A percentile compares a stretch with the other conserved stretches of the same genome.
These are phyloP conservation scores for Platanthera guangdongensis DNA, from an alignment of 106 monocot species.

Conservation along the genomic window DNA sequence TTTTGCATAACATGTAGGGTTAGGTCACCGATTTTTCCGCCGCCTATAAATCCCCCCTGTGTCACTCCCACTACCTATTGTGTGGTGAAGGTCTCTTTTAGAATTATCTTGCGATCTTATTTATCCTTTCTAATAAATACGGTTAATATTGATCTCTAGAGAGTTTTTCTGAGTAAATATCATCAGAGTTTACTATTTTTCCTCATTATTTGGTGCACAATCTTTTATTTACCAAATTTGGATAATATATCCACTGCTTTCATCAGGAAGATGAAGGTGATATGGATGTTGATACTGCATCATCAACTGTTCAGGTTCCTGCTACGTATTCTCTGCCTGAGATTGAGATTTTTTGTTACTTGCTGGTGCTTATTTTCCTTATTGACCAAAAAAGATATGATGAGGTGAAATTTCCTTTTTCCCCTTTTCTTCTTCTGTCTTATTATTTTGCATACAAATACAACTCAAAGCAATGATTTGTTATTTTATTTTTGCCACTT, in stretches of 20 bases:
- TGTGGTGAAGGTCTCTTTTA: too few relatives aligned
- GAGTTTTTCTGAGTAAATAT: background rate
- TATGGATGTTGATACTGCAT: constrained; percentile 78
- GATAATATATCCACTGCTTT: background rate
- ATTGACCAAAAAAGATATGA: constrained; percentile 87
- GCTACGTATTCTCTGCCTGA: constrained; percentile 70
- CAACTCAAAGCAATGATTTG: background rate
- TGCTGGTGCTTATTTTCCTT: constrained; percentile 88
- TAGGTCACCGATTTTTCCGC: too few relatives aligned
- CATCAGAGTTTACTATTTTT: background rate
- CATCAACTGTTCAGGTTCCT: constrained; percentile 39
- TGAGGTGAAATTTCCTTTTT: constrained; percentile 39
- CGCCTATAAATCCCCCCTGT: too few relatives aligned
- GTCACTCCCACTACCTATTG: too few relatives aligned
- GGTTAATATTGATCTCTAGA: background rate
- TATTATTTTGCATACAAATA: background rate
- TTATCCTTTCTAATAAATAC: background rate
- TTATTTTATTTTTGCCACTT: background rate
- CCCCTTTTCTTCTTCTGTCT: background rate
- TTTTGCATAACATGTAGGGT: too few relatives aligned
- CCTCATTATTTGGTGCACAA: background rate
- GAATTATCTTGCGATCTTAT: too few relatives aligned
- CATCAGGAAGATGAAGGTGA: constrained; percentile 77
- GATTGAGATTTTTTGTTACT: constrained; percentile 91
- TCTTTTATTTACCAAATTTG: background rate